Percentiles rank a stretch among this genome's conserved stretches.
Conservation (phyloP, 2,329 filamentous ascomycete genomes). For the Hypocrella siamensis region DNA sequence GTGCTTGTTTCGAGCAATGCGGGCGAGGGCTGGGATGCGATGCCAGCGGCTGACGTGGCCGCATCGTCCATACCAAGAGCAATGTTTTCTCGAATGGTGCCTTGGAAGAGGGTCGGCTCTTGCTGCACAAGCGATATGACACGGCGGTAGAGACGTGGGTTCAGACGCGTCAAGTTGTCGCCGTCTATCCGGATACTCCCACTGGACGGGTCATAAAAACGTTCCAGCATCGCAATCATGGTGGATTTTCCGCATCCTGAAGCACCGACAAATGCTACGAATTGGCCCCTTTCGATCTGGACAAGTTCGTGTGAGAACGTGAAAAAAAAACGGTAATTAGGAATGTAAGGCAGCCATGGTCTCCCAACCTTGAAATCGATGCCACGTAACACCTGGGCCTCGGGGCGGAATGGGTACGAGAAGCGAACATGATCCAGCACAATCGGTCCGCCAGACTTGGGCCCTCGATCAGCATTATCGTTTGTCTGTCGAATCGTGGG, state of each 20-base stretch:
- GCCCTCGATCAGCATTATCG: conserved; percentile 34
- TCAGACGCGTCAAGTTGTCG: conserved; percentile 23
- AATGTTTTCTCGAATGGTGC: conserved; percentile 74
- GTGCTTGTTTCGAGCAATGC: too few species aligned
- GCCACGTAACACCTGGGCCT: conserved; percentile 23
- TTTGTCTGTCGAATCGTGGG: conserved; percentile 33
- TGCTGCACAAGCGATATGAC: conserved; percentile 41
- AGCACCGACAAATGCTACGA: conserved; percentile 37
- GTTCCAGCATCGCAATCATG: conserved; percentile 35
- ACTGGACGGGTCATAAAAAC: conserved; percentile 25
- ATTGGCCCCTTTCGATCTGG: conserved; percentile 28
- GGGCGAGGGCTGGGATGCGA: conserved; percentile 8
- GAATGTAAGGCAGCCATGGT: conserved; percentile 4
- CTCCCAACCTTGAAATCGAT: conserved; percentile 22
- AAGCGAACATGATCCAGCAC: conserved; percentile 43
- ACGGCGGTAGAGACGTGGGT: conserved; percentile 33
- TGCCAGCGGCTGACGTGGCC: conserved; percentile 6
- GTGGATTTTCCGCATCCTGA: conserved; percentile 47
- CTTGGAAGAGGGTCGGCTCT: conserved; percentile 56
- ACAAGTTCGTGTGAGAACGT: background rate
- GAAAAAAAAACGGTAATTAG: background rate
- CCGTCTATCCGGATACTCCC: conserved; percentile 31
- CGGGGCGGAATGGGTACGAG: conserved; percentile 38
- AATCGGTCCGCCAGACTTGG: conserved; percentile 18
- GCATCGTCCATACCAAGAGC: conserved; percentile 6